Evolutionary conservation across 176 grass and related monocot genomes (phyloP), one percentile per base, ranked within the genome.

Genomic region (Oryza coarctata): DNA sequence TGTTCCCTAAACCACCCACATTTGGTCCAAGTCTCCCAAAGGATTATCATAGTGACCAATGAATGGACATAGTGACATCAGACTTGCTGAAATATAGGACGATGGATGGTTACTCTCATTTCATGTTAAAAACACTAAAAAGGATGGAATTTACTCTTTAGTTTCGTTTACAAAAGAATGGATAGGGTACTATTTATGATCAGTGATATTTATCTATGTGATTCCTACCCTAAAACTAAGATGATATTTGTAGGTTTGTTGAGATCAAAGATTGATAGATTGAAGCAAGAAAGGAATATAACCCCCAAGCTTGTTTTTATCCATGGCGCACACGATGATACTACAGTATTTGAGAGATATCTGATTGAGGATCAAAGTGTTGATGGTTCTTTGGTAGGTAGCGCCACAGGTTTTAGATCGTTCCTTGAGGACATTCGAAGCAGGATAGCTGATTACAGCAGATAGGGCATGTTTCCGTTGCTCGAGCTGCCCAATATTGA

Each of bases 271-370:
- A 70, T 98, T 20, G 75, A 95, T 83, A 93, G 82, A 71, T 75
- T 95, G 76, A 98, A 98, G 79, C 84, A 95, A 52, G 90, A 93
- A 64, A 91, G 93, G 72, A 84, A 82, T 67, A 88, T 93, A 50
- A 98, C 96, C 63, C 96, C 96, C 39, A 95, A 84, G 55, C 84
- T 95, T 62, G 25, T 72, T 73, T 93, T 95, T 67, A 88, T 98
- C 25, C 82, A 87, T 25, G 92, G 96, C 43, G 96, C 92, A 11
- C 87, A 75, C 81, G 87, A 95, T 82, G 96, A 95, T 79, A 79
- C 84, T 23, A 86, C 86, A 44, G n/a, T 63, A 44, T 87, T 95
- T 5, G 93, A 98, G 76, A 93, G 82, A 64, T 98, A 90, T 82
- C 90, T 95, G 30, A 77, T 95, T 25, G 96, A 98, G 84, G 96